A percentile compares a stretch with the other conserved stretches of the same genome.
Evolutionary conservation across 768 basidiomycete genomes (phyloP).

Genomic region (Leccinum subgranulosum): DNA sequence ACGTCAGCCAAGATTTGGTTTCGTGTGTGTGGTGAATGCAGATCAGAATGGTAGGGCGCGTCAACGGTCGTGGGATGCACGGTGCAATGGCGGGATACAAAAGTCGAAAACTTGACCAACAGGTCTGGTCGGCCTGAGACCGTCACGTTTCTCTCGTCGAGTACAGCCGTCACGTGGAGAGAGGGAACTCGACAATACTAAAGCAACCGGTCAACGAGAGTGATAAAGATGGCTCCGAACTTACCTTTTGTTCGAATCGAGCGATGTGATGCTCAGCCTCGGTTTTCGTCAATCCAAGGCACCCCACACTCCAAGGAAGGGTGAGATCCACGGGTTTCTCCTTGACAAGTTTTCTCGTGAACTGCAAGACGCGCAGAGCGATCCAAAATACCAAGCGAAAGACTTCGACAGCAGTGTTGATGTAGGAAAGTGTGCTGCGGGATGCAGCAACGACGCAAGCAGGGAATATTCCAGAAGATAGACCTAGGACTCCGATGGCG

Average conservation of each 20-base stretch:
- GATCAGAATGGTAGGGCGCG: conserved; percentile 50
- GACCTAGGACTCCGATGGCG: conserved; percentile 42
- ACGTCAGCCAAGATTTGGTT: conserved; percentile 45
- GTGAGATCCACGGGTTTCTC: conserved; percentile 18
- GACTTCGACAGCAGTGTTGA: conserved; percentile 42
- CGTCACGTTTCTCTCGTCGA: conserved; percentile 47
- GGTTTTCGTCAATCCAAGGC: conserved; percentile 32
- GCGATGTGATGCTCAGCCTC: conserved; percentile 26
- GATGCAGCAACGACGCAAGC: conserved; percentile 52
- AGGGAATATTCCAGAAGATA: conserved; percentile 56
- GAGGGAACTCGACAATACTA: conserved; percentile 16
- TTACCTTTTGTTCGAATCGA: conserved; percentile 23
- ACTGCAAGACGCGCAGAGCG: conserved; percentile 40
- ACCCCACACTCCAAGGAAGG: conserved; percentile 46
- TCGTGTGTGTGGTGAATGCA: conserved; percentile 29
- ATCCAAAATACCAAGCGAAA: conserved; percentile 55
- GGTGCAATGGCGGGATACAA: conserved; percentile 33
- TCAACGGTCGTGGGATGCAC: conserved; percentile 45
- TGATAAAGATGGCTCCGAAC: not conserved
- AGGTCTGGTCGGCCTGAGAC: conserved; percentile 57
- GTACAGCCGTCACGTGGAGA: conserved; percentile 50
- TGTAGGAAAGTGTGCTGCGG: conserved; percentile 36
- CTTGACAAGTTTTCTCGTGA: conserved; percentile 23
- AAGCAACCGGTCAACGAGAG: not conserved
- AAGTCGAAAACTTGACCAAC: conserved; percentile 41